Percentiles rank a stretch among this genome's conserved stretches.
These are phyloP conservation scores for Eucalyptus urophylla DNA, from an alignment of 345 rosid species.

Conservation along the genomic window DNA sequence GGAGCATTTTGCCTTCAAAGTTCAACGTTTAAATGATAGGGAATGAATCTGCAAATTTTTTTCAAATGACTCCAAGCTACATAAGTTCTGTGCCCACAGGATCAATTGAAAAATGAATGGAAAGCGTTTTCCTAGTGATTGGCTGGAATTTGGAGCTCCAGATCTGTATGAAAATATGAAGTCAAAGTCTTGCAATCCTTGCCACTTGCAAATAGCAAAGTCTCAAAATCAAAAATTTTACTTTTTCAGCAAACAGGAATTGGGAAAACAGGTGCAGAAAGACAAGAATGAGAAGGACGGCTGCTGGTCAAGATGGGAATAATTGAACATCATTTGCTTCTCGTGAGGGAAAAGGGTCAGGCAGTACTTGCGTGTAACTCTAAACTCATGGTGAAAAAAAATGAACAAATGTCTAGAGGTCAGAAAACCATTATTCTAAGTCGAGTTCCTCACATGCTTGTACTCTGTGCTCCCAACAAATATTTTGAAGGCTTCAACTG, in stretches of 20 bases:
- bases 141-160: constrained; percentile 57
- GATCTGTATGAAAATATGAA: constrained; percentile 21
- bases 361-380: background rate
- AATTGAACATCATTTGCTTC: background rate
- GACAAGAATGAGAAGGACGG: background rate
- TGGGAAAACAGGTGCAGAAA: background rate
- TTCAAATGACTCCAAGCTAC: constrained; percentile 18
- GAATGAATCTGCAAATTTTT: background rate
- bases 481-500: constrained; percentile 75
- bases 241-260: background rate
- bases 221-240: background rate
- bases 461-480: constrained; percentile 51
- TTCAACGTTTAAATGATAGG: background rate
- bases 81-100: constrained; percentile 77
- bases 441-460: constrained; percentile 43
- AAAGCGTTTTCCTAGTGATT: constrained; percentile 25
- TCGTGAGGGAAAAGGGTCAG: background rate
- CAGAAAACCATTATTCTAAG: background rate
- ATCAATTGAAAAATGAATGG: constrained; percentile 59
- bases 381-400: background rate
- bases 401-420: background rate
- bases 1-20: background rate
- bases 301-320: background rate
- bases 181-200: background rate
- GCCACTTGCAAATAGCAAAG: background rate